Evolutionary conservation across 2,329 filamentous ascomycete species (phyloP), one percentile per base, ranked within the genome.

Genomic region (Hypoxylon sp.): DNA sequence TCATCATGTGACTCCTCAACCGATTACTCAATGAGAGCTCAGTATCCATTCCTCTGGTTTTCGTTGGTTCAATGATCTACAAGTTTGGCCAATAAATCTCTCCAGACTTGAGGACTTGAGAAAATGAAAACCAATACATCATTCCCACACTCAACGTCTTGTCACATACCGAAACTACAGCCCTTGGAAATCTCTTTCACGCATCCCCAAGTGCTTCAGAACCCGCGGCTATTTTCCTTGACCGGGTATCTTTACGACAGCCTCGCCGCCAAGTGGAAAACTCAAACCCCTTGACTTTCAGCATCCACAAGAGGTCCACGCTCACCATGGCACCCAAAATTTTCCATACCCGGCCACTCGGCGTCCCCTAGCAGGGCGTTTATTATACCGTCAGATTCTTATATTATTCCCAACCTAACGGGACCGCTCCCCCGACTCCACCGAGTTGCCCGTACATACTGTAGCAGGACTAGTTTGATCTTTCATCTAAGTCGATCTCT

Each of bases 1-100:
- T 27, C 48, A 58, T 75, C 73, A 75, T 75, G 72, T 75, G 73
- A 75, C 64, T 44, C 60, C 44, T 51, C 13, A 30, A 31, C 46
- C 22, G 44, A 62, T 33, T 22, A 46, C 17, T 68, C 64, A 61
- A 65, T 68, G 40, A 51, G 37, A 13, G 44, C 46, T 62, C 35
- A 37, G 33, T 20, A 62, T 61, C 44, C 46, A 27, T 40, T 64
- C 22, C 8, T 14, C 11, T 33, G 30, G 33, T 27, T 50, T 50
- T 61, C 44, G 53, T 71, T 69, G 66, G 63, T 55, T 62, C 25
- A 33, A 48, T 30, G 10, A 53, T 53, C 22, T 46, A 35, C 13
- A 31, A 27, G 6, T 22, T 22, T 20, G 11, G 44, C 57, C 56
- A 71, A 59, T 65, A n/a, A 60, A 42, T 50, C 33, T 30, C n/a